Conservation (phyloP, 306 rosid species). For the Glycyrrhiza uralensis region DNA sequence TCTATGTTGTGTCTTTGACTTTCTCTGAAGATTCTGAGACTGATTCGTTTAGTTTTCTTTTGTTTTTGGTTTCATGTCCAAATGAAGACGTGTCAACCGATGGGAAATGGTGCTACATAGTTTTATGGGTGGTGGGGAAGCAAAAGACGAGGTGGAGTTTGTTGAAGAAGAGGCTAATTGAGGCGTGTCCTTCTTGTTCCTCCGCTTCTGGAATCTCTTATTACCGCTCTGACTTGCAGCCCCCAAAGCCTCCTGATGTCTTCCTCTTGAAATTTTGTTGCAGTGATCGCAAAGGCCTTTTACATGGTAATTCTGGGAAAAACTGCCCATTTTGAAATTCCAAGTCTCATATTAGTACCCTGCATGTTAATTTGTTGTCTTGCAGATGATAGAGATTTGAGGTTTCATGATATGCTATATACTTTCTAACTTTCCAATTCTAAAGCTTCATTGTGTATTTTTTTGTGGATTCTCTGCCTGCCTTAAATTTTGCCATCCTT, state of each 20-base stretch:
- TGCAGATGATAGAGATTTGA: not conserved
- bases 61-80: conserved; percentile 7
- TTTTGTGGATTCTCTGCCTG: not conserved
- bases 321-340: not conserved
- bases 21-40: conserved; percentile 8
- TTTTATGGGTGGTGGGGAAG: conserved; percentile 82
- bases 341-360: not conserved
- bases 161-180: conserved; percentile 75
- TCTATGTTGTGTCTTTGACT: too few relatives aligned
- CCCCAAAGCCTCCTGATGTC: conserved; percentile 65
- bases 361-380: not conserved
- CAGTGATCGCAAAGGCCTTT: conserved; percentile 80
- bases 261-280: conserved; percentile 74
- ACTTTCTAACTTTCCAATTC: not conserved
- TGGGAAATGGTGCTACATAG: conserved; percentile 97
- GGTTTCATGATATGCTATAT: not conserved
- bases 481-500: not conserved
- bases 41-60: conserved; percentile 12
- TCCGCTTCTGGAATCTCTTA: conserved; percentile 77
- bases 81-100: conserved; percentile 87
- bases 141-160: conserved; percentile 73
- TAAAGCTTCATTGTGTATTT: not conserved
- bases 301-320: conserved; percentile 57
- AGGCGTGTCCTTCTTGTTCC: conserved; percentile 78
- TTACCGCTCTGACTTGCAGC: conserved; percentile 52